These are phyloP conservation scores for Cupressus sempervirens DNA, from an alignment of 75 land plant genomes.

Conservation along the genomic window DNA sequence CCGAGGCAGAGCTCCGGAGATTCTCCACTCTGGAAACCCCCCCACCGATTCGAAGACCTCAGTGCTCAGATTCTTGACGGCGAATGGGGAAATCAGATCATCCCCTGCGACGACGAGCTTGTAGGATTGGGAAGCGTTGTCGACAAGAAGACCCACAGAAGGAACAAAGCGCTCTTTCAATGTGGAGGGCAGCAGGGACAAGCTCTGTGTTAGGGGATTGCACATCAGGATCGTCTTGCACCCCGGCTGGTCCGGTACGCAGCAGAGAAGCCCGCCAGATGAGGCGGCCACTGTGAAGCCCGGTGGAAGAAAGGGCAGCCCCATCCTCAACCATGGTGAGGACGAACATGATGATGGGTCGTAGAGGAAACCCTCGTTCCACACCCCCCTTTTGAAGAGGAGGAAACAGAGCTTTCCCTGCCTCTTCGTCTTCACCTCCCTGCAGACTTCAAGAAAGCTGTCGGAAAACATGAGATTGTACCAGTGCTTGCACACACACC, in stretches of 20 bases:
- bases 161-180: conserved; percentile 65
- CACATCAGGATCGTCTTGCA: conserved; percentile 46
- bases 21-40: conserved; percentile 50
- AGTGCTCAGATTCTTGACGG: conserved; percentile 77
- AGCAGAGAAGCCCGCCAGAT: conserved; percentile 77
- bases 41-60: conserved; percentile 63
- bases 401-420: conserved; percentile 52
- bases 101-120: conserved; percentile 64
- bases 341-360: conserved; percentile 53
- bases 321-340: conserved; percentile 41
- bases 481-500: conserved; percentile 56
- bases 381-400: conserved; percentile 39
- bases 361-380: conserved; percentile 33
- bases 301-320: conserved; percentile 36
- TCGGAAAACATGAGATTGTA: conserved; percentile 44
- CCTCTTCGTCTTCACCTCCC: conserved; percentile 22
- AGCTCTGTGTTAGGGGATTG: conserved; percentile 48
- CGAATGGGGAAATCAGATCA: conserved; percentile 78
- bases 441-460: conserved; percentile 65
- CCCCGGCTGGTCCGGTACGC: conserved; percentile 50
- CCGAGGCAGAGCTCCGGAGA: conserved; percentile 53
- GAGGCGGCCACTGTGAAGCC: conserved; percentile 70
- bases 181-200: conserved; percentile 49
- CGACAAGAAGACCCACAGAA: conserved; percentile 51
- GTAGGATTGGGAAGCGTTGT: conserved; percentile 18